Evolutionary conservation across 352 stramenopile species (phyloP).

Genomic region (Plasmopara halstedii): DNA sequence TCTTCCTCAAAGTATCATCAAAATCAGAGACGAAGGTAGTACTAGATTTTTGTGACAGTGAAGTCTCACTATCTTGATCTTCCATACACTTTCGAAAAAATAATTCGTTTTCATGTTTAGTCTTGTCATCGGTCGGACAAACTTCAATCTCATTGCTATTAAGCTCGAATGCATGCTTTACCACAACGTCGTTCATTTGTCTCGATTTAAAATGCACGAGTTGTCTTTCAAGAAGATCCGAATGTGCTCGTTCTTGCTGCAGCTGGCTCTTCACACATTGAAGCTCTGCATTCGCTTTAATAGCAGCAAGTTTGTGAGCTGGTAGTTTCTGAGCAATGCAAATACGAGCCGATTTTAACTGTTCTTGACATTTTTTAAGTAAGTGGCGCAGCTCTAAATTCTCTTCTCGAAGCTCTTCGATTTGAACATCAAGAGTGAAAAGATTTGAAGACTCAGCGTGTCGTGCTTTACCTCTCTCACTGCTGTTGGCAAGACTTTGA

Average conservation of each 20-base stretch:
- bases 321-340: slow-evolving; percentile 21
- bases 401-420: slow-evolving; percentile 35
- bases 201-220: slow-evolving; percentile 19
- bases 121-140: not conserved
- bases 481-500: not conserved
- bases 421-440: slow-evolving; percentile 27
- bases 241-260: slow-evolving; percentile 25
- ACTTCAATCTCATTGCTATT: slow-evolving; percentile 7
- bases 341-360: slow-evolving; percentile 4
- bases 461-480: not conserved
- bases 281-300: slow-evolving; percentile 34
- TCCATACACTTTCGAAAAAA: slow-evolving; percentile 15
- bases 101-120: slow-evolving; percentile 8
- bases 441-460: slow-evolving; percentile 21
- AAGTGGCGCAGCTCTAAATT: slow-evolving; percentile 25
- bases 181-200: slow-evolving; percentile 12
- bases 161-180: slow-evolving; percentile 3
- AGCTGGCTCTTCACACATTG: slow-evolving; percentile 31
- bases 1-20: not conserved
- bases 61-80: not conserved
- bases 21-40: too few relatives aligned
- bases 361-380: slow-evolving; percentile 11
- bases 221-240: slow-evolving; percentile 22
- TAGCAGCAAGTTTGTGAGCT: slow-evolving; percentile 21
- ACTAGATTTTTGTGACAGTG: too few relatives aligned